Base-by-base conservation (phyloP, 139 green algal genomes). In the Dunaliella primolecta region DNA sequence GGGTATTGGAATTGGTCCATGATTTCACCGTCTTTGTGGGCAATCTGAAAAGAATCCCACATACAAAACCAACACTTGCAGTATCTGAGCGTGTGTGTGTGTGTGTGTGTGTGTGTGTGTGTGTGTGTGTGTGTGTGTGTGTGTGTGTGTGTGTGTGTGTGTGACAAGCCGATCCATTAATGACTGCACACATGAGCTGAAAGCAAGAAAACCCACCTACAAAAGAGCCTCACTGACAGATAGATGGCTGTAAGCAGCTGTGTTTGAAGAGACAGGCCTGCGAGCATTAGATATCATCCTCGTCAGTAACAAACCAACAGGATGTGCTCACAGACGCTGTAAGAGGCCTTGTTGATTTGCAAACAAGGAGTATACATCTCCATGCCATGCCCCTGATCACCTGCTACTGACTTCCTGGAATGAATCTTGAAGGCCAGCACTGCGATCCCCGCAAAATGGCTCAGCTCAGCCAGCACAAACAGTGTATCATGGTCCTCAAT, bases 401-500 rank as follows among this genome's bases (percentile, higher is more conserved):
- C 96, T 91, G 94, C 95, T 25, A 91, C 93, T 56, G 93, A 97
- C 33, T 94, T 92, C 87, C 98, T 98, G 71, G 86, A 92, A 30
- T 96, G 88, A 35, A 99, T 88, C 89, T 99, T 99, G 90, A 95
- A 99, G 15, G 92, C 90, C 32, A 99, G 94, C 7, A 98, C 81
- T 0, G 90, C 94, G 74, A 99, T 98, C 32, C 97, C 97, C 7
- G 97, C 35, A 36, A 98, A 98, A 89, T 99, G 97, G 24, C 96
- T 94, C 36, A 92, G 84, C 77, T 99, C 97, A 1, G 95, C 95
- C 55, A 98, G 89, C 1, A 99, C 89, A 84, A 99, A 99, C 1
- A 99, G 91, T 2, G 95, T 97, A 90, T 99, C 97, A 81, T 99
- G 96, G 85, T 99, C 96, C 79, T 97, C 94, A n/a, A 99, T 96